Percentiles rank a stretch among this genome's conserved stretches.
Conservation (phyloP, 75 land plant species). For the Cryptomeria japonica region DNA sequence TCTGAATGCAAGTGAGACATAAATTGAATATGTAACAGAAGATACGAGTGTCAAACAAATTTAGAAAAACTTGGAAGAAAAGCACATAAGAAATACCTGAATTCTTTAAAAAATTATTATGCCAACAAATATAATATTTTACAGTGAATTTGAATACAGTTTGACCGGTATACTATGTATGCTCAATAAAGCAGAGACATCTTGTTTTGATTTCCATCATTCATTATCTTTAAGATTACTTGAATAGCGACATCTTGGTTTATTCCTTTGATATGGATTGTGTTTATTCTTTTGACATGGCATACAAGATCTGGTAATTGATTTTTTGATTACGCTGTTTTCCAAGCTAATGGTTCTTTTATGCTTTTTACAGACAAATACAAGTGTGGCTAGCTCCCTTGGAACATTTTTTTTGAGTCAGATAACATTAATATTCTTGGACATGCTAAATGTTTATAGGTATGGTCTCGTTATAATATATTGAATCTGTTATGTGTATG, state of each 20-base stretch:
- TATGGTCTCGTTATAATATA: slow-evolving; percentile 6
- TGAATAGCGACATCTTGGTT: background rate
- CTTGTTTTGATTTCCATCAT: background rate
- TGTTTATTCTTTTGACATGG: background rate
- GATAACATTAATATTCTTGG: slow-evolving; percentile 84
- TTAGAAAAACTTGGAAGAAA: too few species aligned
- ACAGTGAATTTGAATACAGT: background rate
- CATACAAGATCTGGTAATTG: background rate
- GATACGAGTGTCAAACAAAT: too few species aligned
- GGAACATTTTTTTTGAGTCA: slow-evolving; percentile 88
- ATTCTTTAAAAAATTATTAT: too few species aligned
- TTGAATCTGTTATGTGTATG: background rate
- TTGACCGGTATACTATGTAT: background rate
- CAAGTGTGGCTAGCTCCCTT: slow-evolving; percentile 93
- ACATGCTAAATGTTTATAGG: slow-evolving; percentile 99
- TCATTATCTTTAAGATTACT: background rate
- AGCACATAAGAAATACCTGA: too few species aligned
- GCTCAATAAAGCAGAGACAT: background rate
- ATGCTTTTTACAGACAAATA: slow-evolving; percentile 76
- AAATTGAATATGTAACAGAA: too few species aligned
- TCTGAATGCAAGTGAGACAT: too few species aligned
- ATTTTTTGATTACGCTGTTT: background rate
- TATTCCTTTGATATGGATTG: background rate
- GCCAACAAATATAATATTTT: background rate
- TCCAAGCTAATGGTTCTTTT: background rate